phyloP scores from a whole-genome alignment of 1,284 basidiomycete species.

The Naganishia liquefaciens region DNA sequence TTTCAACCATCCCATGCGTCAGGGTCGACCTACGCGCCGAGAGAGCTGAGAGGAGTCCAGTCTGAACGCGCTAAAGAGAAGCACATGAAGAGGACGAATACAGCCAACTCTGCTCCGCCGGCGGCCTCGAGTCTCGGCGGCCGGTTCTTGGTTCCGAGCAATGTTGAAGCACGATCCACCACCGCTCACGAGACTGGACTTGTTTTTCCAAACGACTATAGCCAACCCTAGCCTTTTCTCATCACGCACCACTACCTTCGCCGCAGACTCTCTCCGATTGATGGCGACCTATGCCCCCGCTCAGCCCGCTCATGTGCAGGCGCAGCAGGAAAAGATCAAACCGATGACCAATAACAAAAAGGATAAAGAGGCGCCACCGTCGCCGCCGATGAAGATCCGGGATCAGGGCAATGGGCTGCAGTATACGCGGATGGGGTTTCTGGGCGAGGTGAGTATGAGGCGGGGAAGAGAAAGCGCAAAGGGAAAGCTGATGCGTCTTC shows the following conservation, averaged over 20 bases:
- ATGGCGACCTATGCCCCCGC: constrained; percentile 17
- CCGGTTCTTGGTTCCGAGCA: no score
- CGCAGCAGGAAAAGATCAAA: constrained; percentile 16
- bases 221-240: neutral
- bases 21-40: no score
- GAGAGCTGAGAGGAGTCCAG: no score
- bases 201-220: neutral
- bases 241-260: neutral
- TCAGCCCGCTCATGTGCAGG: neutral
- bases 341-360: constrained; percentile 55
- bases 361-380: constrained; percentile 72
- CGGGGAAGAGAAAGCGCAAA: no score
- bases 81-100: no score
- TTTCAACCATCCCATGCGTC: no score
- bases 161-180: no score
- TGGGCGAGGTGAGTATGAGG: constrained; percentile 71
- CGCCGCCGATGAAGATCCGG: constrained; percentile 73
- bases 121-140: no score
- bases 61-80: no score
- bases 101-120: no score
- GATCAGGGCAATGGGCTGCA: constrained; percentile 64
- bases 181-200: neutral
- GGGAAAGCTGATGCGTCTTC: constrained; percentile 12
- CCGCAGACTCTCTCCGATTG: neutral
- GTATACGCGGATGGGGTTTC: constrained; percentile 71